Conservation (phyloP, 306 rosid genomes). For the Ammopiptanthus mongolicus region DNA sequence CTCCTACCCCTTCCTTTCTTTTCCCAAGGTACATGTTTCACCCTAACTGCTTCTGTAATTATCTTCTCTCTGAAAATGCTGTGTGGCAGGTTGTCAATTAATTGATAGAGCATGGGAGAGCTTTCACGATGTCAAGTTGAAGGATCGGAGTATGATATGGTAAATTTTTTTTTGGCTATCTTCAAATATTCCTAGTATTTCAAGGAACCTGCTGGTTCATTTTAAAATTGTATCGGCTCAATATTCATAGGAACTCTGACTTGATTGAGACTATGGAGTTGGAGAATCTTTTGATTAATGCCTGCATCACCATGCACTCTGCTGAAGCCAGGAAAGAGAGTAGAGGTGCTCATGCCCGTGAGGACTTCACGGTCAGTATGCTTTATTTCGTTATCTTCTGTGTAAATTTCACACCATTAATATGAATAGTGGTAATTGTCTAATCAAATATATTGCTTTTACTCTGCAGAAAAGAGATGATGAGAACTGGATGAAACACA, state of each 20-base stretch:
- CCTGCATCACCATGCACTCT: conserved; percentile 77
- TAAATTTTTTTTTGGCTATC: too few species aligned
- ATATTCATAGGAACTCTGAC: conserved; percentile 67
- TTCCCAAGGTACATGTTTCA: not conserved
- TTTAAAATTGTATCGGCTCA: not conserved
- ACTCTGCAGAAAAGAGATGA: conserved; percentile 73
- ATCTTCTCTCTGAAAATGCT: not conserved
- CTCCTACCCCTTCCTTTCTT: not conserved
- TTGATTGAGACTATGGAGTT: conserved; percentile 74
- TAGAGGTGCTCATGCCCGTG: conserved; percentile 93
- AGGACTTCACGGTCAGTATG: conserved; percentile 70
- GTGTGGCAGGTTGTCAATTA: conserved; percentile 58
- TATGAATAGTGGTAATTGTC: not conserved
- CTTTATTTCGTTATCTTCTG: not conserved
- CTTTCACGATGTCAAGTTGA: conserved; percentile 68
- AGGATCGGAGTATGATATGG: conserved; percentile 79
- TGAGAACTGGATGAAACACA: conserved; percentile 65
- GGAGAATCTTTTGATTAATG: conserved; percentile 86
- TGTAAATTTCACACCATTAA: not conserved
- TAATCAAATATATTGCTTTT: conserved; percentile 15
- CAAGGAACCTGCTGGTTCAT: not conserved
- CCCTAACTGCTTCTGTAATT: not conserved
- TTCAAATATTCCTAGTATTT: not conserved
- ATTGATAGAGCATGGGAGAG: conserved; percentile 76
- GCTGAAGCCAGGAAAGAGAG: conserved; percentile 96